Evolutionary conservation across 148 eudicot species (phyloP), one percentile per base, ranked within the genome.

Genomic region (Rhododendron williamsianum): DNA sequence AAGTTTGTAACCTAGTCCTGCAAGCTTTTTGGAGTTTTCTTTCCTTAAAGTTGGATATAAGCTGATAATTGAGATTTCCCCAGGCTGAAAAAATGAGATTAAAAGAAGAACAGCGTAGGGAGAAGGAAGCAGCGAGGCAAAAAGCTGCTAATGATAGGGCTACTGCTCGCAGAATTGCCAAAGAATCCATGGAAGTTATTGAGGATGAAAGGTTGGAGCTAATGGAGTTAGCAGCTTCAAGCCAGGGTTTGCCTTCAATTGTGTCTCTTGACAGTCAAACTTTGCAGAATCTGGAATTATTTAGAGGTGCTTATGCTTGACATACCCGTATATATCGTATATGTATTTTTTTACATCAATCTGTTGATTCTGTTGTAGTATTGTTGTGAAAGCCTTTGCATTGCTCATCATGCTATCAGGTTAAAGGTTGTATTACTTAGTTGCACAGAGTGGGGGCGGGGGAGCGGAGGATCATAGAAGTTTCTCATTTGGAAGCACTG

Each of bases 121-220:
- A 96, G 89, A 96, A 92, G 86, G 99, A 96, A 72, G 99, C 95
- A 85, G 96, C 96, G 51, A 94, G 94, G 89, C 97, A 89, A 87
- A 95, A 92, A 91, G 97, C 96, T 86, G 99, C 99, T 86, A 94
- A 93, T 90, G 93, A 91, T 65, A 91, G 94, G 90, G 99, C 99
- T 76, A 93, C 93, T 85, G 97, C 99, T 83, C 98, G 96, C 46
- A 94, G 90, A 91, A 93, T 94, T 86, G 99, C 97, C 43, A 96
- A 96, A 87, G 99, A 96, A 87, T 94, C 99, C 9, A 89, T 87
- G 86, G 99, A 96, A 88, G 92, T 94, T 76, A 88, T 95, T 87
- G 99, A 96, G 86, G 99, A 96, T 90, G 98, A 95, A 86, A 88
- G 93, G 43, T 84, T 96, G 91, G 99, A 96, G 89, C 92, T 96